A percentile compares a stretch with the other conserved stretches of the same genome.
These are phyloP conservation scores for Pleomassaria siparia DNA, from an alignment of 2,329 filamentous ascomycete genomes.

Conservation along the genomic window DNA sequence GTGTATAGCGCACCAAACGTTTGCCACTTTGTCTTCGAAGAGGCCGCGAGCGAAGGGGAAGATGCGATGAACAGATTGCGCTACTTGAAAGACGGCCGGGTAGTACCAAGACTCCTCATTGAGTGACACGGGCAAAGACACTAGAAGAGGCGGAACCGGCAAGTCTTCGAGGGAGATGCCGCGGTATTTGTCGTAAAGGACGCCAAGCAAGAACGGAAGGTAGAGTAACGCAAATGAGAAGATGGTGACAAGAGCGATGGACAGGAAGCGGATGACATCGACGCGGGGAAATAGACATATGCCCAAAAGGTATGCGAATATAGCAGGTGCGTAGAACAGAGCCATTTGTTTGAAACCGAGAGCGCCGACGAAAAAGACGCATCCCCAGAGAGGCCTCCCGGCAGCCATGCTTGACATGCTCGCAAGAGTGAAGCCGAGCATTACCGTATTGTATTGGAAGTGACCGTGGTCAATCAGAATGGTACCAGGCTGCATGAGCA, in stretches of 20 bases:
- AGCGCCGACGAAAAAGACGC: conserved; percentile 88
- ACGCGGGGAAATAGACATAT: conserved; percentile 77
- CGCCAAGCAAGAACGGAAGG: conserved; percentile 72
- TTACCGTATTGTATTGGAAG: conserved; percentile 98
- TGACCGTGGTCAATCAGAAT: conserved; percentile 94
- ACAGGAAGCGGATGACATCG: conserved; percentile 67
- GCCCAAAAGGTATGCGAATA: conserved; percentile 90
- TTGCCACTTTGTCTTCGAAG: conserved; percentile 98
- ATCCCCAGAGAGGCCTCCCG: conserved; percentile 81
- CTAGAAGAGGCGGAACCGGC: conserved; percentile 63
- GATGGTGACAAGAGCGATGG: conserved; percentile 73
- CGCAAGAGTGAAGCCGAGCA: conserved; percentile 87
- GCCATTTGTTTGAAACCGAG: conserved; percentile 99
- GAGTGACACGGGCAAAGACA: conserved; percentile 59
- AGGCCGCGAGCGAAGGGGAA: conserved; percentile 95
- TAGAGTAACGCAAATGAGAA: conserved; percentile 74
- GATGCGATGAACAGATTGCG: conserved; percentile 85
- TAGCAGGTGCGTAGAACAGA: conserved; percentile 89
- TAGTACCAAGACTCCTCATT: conserved; percentile 71
- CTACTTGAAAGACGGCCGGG: conserved; percentile 72
- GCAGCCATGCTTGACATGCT: conserved; percentile 88
- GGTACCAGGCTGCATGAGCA: conserved; percentile 87
- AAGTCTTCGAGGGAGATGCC: conserved; percentile 62
- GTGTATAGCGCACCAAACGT: conserved; percentile 94
- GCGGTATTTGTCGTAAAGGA: conserved; percentile 67